These are phyloP conservation scores for Mycothermus thermophilus DNA, from an alignment of 495 filamentous ascomycete species.

Conservation along the genomic window DNA sequence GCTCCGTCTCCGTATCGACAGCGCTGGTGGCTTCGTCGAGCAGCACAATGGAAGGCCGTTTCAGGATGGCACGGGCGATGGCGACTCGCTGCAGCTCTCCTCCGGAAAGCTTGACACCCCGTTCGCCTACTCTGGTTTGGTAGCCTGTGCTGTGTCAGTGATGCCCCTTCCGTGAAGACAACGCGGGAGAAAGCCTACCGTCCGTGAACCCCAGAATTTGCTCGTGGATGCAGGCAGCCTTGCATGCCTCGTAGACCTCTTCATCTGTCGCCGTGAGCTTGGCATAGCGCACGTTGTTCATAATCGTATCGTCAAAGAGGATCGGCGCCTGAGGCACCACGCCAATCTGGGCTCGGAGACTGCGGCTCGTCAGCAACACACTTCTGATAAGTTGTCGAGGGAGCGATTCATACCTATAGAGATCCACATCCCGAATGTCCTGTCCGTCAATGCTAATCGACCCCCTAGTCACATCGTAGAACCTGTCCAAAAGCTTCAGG, in stretches of 20 bases:
- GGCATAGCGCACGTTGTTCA: conserved; percentile 62
- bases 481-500: conserved; percentile 54
- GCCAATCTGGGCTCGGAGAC: conserved; percentile 52
- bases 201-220: conserved; percentile 53
- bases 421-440: conserved; percentile 53
- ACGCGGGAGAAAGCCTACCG: conserved; percentile 9
- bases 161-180: too few relatives aligned
- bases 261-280: conserved; percentile 44
- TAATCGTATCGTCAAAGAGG: conserved; percentile 59
- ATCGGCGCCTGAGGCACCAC: conserved; percentile 59
- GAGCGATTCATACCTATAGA: conserved; percentile 32
- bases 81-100: conserved; percentile 66
- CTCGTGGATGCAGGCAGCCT: conserved; percentile 55
- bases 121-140: conserved; percentile 45
- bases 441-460: conserved; percentile 60
- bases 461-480: conserved; percentile 54
- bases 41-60: conserved; percentile 40
- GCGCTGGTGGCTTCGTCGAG: conserved; percentile 45
- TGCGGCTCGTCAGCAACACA: conserved; percentile 17
- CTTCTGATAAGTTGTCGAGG: background rate
- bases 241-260: conserved; percentile 57
- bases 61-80: conserved; percentile 52
- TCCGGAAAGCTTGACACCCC: conserved; percentile 55
- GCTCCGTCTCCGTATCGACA: conserved; percentile 55
- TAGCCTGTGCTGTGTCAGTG: conserved; percentile 30